Base-by-base conservation (phyloP, 805 yeast species). In the Debaryomyces castellii region DNA sequence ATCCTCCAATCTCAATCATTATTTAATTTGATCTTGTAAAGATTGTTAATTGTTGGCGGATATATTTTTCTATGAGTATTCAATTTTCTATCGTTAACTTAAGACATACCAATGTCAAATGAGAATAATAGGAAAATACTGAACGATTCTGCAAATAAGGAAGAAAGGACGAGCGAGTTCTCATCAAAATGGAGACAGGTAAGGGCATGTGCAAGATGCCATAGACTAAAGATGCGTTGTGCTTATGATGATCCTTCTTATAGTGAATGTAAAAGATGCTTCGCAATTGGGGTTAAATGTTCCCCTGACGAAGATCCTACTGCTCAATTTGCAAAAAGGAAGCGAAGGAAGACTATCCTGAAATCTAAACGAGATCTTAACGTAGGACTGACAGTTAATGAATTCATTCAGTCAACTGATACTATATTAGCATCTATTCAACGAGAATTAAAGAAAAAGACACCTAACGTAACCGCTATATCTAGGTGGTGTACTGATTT, bases 131-230 rank as follows among this genome's bases (percentile, higher is more conserved):
- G 2, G 7, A 28, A 28, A 3, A n/a, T 11, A 16, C 5, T 14
- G 8, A 22, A n/a, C 23, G 20, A 41, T 5, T 22, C 36, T 25
- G 22, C 32, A 7, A 17, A 24, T 8, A 17, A 18, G 35, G 17
- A 14, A 24, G 17, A n/a, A 22, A 8, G n/a, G n/a, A n/a, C n/a
- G n/a, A n/a, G 5, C 8, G 39, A 40, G 22, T 77, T 77, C 58
- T 67, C 78, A 5, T 60, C 55, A 25, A 69, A 67, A 43, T 78
- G 80, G 69, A 58, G 81, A 45, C 71, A 75, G 45, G 51, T 68
- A 24, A 62, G 78, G 41, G 82, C 83, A 1, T 79, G 83, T 62
- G 82, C 82, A 3, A 59, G 83, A 47, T 79, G 83, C 50, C 78
- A 77, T 47, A 55, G 82, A 23, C 62, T 78, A 17, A 78, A 78